Percentiles rank a stretch among this genome's conserved stretches.
These are phyloP conservation scores for Pestalotiopsis sp. DNA, from an alignment of 2,329 filamentous ascomycete species.

Conservation along the genomic window DNA sequence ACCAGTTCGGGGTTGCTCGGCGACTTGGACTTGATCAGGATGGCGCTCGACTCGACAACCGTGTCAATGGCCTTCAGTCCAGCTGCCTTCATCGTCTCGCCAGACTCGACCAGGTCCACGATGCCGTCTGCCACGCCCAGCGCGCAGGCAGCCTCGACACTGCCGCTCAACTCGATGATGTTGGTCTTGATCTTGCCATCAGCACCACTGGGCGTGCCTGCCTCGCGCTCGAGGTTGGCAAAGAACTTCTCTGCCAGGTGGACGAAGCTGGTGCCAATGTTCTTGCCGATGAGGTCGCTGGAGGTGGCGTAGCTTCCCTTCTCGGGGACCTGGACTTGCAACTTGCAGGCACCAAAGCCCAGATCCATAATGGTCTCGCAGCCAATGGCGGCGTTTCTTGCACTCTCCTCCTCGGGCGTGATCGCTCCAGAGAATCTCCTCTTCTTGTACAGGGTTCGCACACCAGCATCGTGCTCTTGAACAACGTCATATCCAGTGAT, in stretches of 20 bases:
- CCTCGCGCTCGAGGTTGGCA: slow-evolving; percentile 66
- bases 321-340: slow-evolving; percentile 95
- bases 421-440: slow-evolving; percentile 48
- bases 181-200: slow-evolving; percentile 71
- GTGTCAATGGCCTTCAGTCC: slow-evolving; percentile 94
- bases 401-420: slow-evolving; percentile 41
- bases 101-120: slow-evolving; percentile 96
- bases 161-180: slow-evolving; percentile 92
- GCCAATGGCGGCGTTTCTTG: slow-evolving; percentile 49
- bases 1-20: slow-evolving; percentile 80
- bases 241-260: slow-evolving; percentile 84
- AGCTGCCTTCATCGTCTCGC: slow-evolving; percentile 96
- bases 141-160: slow-evolving; percentile 95
- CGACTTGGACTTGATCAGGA: slow-evolving; percentile 87
- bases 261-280: slow-evolving; percentile 94
- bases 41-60: slow-evolving; percentile 82
- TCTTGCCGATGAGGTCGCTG: slow-evolving; percentile 83
- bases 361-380: slow-evolving; percentile 89
- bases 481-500: slow-evolving; percentile 95
- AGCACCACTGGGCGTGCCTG: slow-evolving; percentile 36
- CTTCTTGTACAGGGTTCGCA: slow-evolving; percentile 48
- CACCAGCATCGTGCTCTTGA: slow-evolving; percentile 77
- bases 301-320: slow-evolving; percentile 72
- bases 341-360: slow-evolving; percentile 84
- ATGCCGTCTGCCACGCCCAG: slow-evolving; percentile 95